Evolutionary conservation across 805 yeast genomes (phyloP).

Genomic region (Kazachstania taianensis): DNA sequence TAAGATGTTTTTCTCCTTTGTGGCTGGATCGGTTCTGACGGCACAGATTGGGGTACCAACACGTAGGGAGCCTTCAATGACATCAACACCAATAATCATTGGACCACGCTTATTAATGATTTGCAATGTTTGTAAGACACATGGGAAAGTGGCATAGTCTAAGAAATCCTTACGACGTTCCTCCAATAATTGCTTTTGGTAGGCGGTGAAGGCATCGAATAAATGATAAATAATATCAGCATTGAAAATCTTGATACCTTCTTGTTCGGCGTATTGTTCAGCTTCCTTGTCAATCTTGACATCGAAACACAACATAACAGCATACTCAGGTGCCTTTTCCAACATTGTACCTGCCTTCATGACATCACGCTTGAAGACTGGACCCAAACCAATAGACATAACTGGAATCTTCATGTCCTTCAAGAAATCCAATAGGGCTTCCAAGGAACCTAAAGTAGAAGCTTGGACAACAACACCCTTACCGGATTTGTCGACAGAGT

Average conservation of each 20-base stretch:
- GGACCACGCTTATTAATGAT: conserved; percentile 98
- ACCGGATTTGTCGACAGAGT: conserved; percentile 90
- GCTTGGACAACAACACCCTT: conserved; percentile 98
- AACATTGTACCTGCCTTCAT: conserved; percentile 96
- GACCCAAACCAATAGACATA: conserved; percentile 96
- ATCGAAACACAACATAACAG: conserved; percentile 98
- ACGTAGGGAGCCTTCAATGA: conserved; percentile 78
- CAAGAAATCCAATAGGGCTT: conserved; percentile 92
- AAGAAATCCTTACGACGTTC: conserved; percentile 80
- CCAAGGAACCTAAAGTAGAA: conserved; percentile 94
- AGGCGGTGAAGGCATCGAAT: conserved; percentile 88
- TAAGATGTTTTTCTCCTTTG: conserved; percentile 61
- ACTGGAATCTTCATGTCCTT: conserved; percentile 99
- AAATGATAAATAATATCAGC: conserved; percentile 95
- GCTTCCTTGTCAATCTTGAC: conserved; percentile 97
- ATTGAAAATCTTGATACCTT: conserved; percentile 81
- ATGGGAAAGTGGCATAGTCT: conserved; percentile 88
- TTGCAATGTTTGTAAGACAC: conserved; percentile 88
- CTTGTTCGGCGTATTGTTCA: conserved; percentile 93
- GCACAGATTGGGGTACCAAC: conserved; percentile 94
- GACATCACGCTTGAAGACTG: conserved; percentile 95
- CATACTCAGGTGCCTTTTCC: conserved; percentile 89
- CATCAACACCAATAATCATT: conserved; percentile 98
- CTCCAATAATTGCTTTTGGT: conserved; percentile 81
- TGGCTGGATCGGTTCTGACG: conserved; percentile 78